A percentile compares a stretch with the other conserved stretches of the same genome.
Conservation (phyloP, 2,329 filamentous ascomycete genomes). For the Niveomyces coronatus region DNA sequence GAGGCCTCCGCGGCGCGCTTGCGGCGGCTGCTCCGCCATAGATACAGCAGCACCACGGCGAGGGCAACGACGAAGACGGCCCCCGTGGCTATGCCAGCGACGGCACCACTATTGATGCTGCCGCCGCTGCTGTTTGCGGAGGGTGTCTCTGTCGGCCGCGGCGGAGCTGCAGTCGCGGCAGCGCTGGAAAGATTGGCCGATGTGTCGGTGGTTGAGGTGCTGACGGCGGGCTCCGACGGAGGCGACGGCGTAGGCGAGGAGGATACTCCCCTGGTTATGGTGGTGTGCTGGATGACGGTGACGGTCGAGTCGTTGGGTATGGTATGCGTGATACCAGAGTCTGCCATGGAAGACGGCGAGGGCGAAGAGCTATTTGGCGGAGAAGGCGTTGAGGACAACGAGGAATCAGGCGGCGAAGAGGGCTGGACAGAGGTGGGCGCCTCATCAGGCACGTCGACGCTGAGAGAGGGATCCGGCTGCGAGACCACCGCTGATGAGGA, state of each 20-base stretch:
- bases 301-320: slow-evolving; percentile 24
- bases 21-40: slow-evolving; percentile 6
- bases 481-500: too few relatives aligned
- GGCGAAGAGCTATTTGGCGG: slow-evolving; percentile 2
- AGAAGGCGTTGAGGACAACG: not conserved
- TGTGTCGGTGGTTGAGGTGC: not conserved
- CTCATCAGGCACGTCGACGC: not conserved
- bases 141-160: not conserved
- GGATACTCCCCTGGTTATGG: slow-evolving; percentile 13
- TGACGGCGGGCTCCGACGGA: not conserved
- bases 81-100: slow-evolving; percentile 17
- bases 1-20: not conserved
- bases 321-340: slow-evolving; percentile 27
- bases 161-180: not conserved
- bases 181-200: not conserved
- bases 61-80: slow-evolving; percentile 24
- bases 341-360: slow-evolving; percentile 19
- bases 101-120: not conserved
- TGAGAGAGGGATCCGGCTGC: not conserved
- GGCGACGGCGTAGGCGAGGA: slow-evolving; percentile 17
- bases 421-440: not conserved
- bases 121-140: too few relatives aligned
- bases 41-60: slow-evolving; percentile 19
- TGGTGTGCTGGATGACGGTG: slow-evolving; percentile 26
- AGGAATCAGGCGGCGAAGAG: not conserved